Evolutionary conservation across 2,329 filamentous ascomycete species (phyloP), one percentile per base, ranked within the genome.

Genomic region (Colletotrichum navitas): DNA sequence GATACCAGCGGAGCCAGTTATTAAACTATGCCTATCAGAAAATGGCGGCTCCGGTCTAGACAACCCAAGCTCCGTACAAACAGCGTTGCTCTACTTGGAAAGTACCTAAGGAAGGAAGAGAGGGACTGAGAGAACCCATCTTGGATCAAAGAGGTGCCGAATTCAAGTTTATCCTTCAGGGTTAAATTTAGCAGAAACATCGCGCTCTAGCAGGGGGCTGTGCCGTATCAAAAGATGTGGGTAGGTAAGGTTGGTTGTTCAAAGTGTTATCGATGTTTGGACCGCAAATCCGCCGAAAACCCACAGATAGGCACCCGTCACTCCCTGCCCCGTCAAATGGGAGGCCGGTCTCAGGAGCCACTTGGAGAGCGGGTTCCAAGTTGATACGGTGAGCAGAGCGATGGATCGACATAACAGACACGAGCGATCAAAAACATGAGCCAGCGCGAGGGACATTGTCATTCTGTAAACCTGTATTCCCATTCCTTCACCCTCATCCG

Each of bases 281-380:
- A 58, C 21, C 12, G 12, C n/a, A 24, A 58, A 26, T 39, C 32
- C 54, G n/a, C 10, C 12, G 21, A 24, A 32, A 56, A 26, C 34
- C 54, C 54, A 58, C 54, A 58, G 54, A 58, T 41, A 58, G 21
- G 39, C 34, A n/a, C 34, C 34, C 8, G 34, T 26, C 3, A 16
- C 45, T 63, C 45, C 45, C 47, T 63, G 60, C 21, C 18, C n/a
- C 18, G 39, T 47, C 60, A 63, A 63, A 63, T 63, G n/a, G 32
- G 34, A 52, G 32, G 21, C n/a, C 11, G 16, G 45, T 34, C 60
- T 52, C n/a, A 18, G 45, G 45, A 52, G 41, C 60, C 47, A 63
- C 47, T 39, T 63, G 18, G 32, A 39, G 45, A 41, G 59, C 59
- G 60, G 60, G 45, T 63, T 51, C 45, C 47, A 52, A 39, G 45